Conservation (phyloP, 2,329 filamentous ascomycete genomes). For the Xylariaceae sp. region DNA sequence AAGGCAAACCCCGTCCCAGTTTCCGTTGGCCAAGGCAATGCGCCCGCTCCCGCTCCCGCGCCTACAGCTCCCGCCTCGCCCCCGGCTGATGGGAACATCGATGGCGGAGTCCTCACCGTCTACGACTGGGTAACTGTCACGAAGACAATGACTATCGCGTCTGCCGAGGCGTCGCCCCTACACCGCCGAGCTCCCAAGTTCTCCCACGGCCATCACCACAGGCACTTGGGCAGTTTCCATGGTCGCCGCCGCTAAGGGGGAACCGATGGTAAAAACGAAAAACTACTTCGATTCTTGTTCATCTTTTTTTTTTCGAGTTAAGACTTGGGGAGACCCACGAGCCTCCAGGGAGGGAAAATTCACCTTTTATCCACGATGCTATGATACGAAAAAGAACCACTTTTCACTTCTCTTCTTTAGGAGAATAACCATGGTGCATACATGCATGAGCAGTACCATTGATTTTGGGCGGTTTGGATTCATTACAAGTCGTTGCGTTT, state of each 20-base stretch:
- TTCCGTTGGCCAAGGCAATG: conserved; percentile 30
- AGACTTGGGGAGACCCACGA: no score
- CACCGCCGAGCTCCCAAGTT: conserved; percentile 20
- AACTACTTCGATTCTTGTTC: conserved; percentile 7
- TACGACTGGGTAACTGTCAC: conserved; percentile 44
- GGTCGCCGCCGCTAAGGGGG: conserved; percentile 13
- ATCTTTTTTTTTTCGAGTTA: conserved; percentile 3
- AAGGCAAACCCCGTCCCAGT: conserved; percentile 23
- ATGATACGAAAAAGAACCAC: no score
- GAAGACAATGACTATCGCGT: conserved; percentile 20
- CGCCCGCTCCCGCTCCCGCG: conserved; percentile 15
- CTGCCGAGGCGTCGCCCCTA: conserved; percentile 16
- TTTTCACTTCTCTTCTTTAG: no score
- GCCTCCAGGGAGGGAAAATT: no score
- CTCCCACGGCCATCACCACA: conserved; percentile 22
- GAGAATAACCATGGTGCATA: no score
- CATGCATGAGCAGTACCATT: no score
- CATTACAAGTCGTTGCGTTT: no score
- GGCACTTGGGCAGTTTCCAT: conserved; percentile 18
- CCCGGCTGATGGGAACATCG: conserved; percentile 21
- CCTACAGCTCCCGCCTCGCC: conserved; percentile 16
- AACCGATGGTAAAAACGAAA: no score
- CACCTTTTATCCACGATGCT: no score
- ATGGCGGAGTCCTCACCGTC: conserved; percentile 32
- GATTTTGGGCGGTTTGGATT: no score